Percentiles rank a stretch among this genome's conserved stretches.
Conservation (phyloP, 2,329 filamentous ascomycete species). For the Macrophomina tecta region DNA sequence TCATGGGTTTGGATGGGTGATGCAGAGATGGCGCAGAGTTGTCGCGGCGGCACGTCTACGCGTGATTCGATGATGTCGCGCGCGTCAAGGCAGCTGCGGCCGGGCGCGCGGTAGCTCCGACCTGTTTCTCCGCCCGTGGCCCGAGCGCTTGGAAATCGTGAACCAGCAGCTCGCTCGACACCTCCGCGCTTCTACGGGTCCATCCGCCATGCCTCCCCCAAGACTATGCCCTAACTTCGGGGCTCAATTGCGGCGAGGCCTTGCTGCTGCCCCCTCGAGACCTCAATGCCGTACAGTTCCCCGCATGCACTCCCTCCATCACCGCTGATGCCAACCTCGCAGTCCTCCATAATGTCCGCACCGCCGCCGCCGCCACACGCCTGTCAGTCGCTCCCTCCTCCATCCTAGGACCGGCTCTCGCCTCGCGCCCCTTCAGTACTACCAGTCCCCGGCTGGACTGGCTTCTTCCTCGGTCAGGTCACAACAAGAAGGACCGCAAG, state of each 20-base stretch:
- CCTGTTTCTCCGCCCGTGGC: conserved; percentile 17
- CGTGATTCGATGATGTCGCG: conserved; percentile 27
- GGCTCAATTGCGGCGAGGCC: conserved; percentile 39
- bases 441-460: conserved; percentile 69
- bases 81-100: conserved; percentile 9
- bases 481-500: conserved; percentile 86
- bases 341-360: conserved; percentile 30
- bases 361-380: conserved; percentile 27
- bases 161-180: conserved; percentile 30
- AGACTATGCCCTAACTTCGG: conserved; percentile 44
- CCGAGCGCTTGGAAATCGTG: conserved; percentile 22
- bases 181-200: conserved; percentile 27
- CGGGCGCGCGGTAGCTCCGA: conserved; percentile 22
- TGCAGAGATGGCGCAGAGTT: not conserved
- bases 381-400: conserved; percentile 36
- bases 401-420: conserved; percentile 26
- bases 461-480: conserved; percentile 81
- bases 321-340: conserved; percentile 7
- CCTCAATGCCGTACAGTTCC: conserved; percentile 17
- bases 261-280: conserved; percentile 32
- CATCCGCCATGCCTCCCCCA: conserved; percentile 48
- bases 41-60: conserved; percentile 23
- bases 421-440: conserved; percentile 72
- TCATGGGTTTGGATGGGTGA: not conserved
- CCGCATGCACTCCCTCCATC: not conserved